These are phyloP conservation scores for Candida ovalis DNA, from an alignment of 805 yeast species.

Conservation along the genomic window DNA sequence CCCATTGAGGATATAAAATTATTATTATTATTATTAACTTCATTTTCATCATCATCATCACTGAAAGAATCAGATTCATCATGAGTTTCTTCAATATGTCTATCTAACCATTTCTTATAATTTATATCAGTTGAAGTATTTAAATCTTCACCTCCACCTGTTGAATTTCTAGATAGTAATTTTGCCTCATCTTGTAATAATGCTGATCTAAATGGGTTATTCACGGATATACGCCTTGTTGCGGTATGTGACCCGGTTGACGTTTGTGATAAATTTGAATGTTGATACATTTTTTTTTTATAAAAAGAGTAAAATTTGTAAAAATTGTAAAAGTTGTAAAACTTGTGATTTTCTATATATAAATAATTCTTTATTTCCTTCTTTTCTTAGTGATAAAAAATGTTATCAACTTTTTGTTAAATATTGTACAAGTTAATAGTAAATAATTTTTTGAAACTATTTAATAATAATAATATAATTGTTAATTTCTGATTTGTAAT, in stretches of 20 bases:
- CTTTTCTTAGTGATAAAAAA: too few species aligned
- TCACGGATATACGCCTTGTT: slow-evolving; percentile 52
- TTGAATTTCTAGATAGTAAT: slow-evolving; percentile 7
- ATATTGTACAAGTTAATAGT: too few species aligned
- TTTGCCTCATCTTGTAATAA: slow-evolving; percentile 31
- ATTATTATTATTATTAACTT: too few species aligned
- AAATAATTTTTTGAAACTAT: too few species aligned
- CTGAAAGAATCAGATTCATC: slow-evolving; percentile 41
- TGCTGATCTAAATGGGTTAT: slow-evolving; percentile 68
- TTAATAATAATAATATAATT: too few species aligned
- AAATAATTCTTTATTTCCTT: too few species aligned
- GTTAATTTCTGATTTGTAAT: too few species aligned
- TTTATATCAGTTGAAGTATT: slow-evolving; percentile 27
- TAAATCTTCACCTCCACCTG: too few species aligned
- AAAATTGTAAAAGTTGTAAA: too few species aligned
- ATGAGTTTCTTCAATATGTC: slow-evolving; percentile 29
- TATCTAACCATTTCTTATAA: slow-evolving; percentile 57
- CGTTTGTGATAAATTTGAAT: slow-evolving; percentile 28
- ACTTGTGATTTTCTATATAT: too few species aligned
- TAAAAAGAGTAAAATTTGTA: too few species aligned
- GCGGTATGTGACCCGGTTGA: slow-evolving; percentile 36
- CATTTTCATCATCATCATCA: slow-evolving; percentile 23
- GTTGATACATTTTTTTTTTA: slow-evolving; percentile 25
- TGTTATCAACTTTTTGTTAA: too few species aligned
- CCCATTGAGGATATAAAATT: slow-evolving; percentile 12